phyloP scores from a whole-genome alignment of 306 rosid species.

The Arachis stenosperma region DNA sequence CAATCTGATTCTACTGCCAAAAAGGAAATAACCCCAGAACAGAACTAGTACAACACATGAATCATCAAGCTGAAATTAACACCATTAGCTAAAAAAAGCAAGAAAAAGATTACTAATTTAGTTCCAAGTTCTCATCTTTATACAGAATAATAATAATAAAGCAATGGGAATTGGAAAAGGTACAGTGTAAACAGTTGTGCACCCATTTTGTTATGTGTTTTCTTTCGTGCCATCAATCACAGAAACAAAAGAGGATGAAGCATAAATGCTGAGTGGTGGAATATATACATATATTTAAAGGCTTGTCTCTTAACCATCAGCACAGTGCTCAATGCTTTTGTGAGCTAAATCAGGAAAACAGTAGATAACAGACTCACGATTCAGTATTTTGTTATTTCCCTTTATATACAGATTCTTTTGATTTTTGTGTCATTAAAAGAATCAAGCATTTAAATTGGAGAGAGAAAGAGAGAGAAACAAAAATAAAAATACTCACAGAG shows the following conservation, averaged over 20 bases:
- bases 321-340: conserved; percentile 46
- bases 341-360: conserved; percentile 47
- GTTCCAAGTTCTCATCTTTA: conserved; percentile 32
- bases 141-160: neutral
- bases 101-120: conserved; percentile 11
- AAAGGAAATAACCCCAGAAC: conserved; percentile 41
- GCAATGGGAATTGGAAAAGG: conserved; percentile 18
- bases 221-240: conserved; percentile 16
- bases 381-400: conserved; percentile 28
- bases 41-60: conserved; percentile 18
- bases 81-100: neutral
- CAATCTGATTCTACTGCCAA: conserved; percentile 42
- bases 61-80: conserved; percentile 10
- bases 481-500: neutral
- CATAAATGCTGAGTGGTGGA: conserved; percentile 28
- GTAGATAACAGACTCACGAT: conserved; percentile 29
- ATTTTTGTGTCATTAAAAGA: neutral
- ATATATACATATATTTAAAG: neutral
- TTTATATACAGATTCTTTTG: conserved; percentile 2
- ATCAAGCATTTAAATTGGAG: neutral
- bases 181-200: conserved; percentile 10
- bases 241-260: conserved; percentile 20
- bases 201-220: conserved; percentile 22
- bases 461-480: neutral
- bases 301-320: conserved; percentile 34